Conservation (phyloP, 75 land plant species). For the Cunninghamia lanceolata region DNA sequence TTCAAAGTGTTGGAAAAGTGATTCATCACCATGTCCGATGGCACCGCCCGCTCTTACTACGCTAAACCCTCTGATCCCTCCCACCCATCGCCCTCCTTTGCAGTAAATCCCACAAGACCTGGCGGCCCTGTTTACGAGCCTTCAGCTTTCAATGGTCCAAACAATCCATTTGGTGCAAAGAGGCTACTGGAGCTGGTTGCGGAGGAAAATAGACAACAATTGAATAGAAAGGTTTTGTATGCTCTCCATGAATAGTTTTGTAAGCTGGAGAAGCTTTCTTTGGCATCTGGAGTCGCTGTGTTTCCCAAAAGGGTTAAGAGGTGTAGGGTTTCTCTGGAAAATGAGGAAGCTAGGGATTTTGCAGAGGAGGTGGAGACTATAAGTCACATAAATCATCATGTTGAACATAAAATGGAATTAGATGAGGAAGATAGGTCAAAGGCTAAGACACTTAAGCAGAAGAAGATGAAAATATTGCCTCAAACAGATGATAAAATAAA, state of each 20-base stretch:
- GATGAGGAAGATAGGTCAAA: slow-evolving; percentile 1
- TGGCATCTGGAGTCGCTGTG: slow-evolving; percentile 23
- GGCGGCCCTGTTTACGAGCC: too few species aligned
- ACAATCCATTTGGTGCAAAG: too few species aligned
- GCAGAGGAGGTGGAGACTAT: slow-evolving; percentile 1
- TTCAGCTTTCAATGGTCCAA: too few species aligned
- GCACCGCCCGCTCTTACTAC: too few species aligned
- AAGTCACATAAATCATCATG: neutral
- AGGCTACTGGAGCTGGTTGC: slow-evolving; percentile 67
- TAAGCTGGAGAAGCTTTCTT: slow-evolving; percentile 68
- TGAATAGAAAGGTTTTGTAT: slow-evolving; percentile 75
- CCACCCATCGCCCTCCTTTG: too few species aligned
- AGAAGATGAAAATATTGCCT: slow-evolving; percentile 7
- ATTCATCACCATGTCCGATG: too few species aligned
- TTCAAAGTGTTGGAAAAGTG: too few species aligned
- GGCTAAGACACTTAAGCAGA: slow-evolving; percentile 12
- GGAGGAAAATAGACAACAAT: slow-evolving; percentile 58
- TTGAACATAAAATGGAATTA: neutral
- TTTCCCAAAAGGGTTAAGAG: neutral
- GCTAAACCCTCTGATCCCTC: too few species aligned
- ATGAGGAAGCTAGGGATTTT: neutral
- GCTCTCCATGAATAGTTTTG: slow-evolving; percentile 53
- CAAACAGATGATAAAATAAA: slow-evolving; percentile 2
- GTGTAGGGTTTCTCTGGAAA: slow-evolving; percentile 6
- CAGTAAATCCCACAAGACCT: too few species aligned